These are phyloP conservation scores for Sequoia sempervirens DNA, from an alignment of 75 land plant genomes.

Conservation along the genomic window DNA sequence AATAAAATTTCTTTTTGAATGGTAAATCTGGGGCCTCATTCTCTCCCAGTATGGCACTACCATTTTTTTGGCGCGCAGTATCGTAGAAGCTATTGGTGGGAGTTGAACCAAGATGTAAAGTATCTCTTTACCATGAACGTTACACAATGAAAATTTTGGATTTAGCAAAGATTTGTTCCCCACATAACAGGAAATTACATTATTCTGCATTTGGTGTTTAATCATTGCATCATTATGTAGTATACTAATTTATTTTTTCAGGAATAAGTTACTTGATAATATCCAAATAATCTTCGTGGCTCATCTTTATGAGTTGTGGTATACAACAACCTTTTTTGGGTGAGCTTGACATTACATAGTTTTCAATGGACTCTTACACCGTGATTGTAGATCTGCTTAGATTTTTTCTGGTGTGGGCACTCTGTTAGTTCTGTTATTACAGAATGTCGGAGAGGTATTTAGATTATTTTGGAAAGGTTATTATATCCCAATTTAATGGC, in stretches of 20 bases:
- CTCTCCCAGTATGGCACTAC: background rate
- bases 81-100: background rate
- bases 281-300: background rate
- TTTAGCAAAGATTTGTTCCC: background rate
- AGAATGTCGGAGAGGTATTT: background rate
- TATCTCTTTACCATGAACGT: background rate
- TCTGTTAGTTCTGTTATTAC: background rate
- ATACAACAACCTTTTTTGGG: background rate
- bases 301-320: no score
- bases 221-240: background rate
- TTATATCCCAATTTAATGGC: no score
- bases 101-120: background rate
- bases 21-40: background rate
- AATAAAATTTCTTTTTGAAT: background rate
- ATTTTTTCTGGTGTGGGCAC: background rate
- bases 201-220: background rate
- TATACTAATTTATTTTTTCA: background rate
- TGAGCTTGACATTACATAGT: background rate
- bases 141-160: background rate
- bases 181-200: background rate
- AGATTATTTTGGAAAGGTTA: no score
- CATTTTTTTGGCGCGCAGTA: background rate
- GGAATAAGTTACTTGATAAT: background rate
- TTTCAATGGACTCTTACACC: background rate
- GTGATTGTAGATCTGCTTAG: background rate